A percentile compares a stretch with the other conserved stretches of the same genome.
These are phyloP conservation scores for Macrotyloma uniflorum DNA, from an alignment of 306 rosid species.

Conservation along the genomic window DNA sequence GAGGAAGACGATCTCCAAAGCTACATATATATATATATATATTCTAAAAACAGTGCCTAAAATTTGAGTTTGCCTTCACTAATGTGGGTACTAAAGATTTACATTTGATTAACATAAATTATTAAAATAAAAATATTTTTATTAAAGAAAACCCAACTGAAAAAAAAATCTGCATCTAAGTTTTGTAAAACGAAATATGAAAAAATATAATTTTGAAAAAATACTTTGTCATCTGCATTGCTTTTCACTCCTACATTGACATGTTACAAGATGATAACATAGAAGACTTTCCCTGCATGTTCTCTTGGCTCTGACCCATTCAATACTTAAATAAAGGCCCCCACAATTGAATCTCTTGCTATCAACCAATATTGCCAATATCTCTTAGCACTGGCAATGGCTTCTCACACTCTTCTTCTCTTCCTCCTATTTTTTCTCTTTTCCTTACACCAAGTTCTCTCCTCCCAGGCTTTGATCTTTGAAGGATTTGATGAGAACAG, in stretches of 20 bases:
- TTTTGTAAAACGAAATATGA: too few relatives aligned
- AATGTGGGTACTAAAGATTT: too few relatives aligned
- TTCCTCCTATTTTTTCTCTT: slow-evolving; percentile 42
- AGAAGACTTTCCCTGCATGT: background rate
- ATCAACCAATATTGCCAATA: background rate
- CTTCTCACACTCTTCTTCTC: slow-evolving; percentile 26
- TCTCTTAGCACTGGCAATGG: slow-evolving; percentile 39
- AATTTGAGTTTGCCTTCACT: too few relatives aligned
- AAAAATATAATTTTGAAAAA: too few relatives aligned
- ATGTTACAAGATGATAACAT: background rate
- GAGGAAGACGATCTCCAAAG: too few relatives aligned
- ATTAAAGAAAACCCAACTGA: too few relatives aligned
- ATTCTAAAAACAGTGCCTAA: too few relatives aligned
- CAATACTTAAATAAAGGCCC: background rate
- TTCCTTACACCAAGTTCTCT: slow-evolving; percentile 10
- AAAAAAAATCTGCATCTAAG: too few relatives aligned
- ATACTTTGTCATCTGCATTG: background rate
- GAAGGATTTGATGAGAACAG: slow-evolving; percentile 50
- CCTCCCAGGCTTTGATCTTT: slow-evolving; percentile 35
- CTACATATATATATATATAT: too few relatives aligned
- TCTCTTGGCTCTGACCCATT: slow-evolving; percentile 24
- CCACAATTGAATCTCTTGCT: background rate
- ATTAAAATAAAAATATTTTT: too few relatives aligned
- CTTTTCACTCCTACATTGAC: background rate
- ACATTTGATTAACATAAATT: too few relatives aligned